Evolutionary conservation across 805 yeast species (phyloP), one percentile per base, ranked within the genome.

Genomic region (Kuraishia hungarica): DNA sequence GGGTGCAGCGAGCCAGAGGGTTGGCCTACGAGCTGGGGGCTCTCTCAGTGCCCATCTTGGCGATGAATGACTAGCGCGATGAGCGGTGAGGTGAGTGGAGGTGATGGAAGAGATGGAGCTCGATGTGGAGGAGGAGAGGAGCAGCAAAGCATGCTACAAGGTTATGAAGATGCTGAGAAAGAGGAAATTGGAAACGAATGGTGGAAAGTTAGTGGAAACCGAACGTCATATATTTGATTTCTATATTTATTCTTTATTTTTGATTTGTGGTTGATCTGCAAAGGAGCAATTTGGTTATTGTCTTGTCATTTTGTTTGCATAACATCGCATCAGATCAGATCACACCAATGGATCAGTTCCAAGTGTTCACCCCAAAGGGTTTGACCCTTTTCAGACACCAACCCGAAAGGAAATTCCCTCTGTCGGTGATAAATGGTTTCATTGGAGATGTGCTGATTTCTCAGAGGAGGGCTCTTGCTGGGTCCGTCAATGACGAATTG

Each of bases 361-460:
- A 75, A 10, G 72, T 82, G 0, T 81, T 82, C 64, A 71, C 78
- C 2, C 74, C 76, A 0, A 75, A 80, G 10, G 88, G 88, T 1
- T 64, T 75, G 11, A 83, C 83, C 23, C 68, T 76, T 17, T 82
- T 77, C 76, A 73, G 74, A 61, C 66, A 75, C 55, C 72, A 75
- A 29, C 68, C 73, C 2, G 72, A 62, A 61, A 61, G 70, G 67
- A 58, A 70, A 43, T 57, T 78, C 19, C 67, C 81, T 0, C 70
- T 68, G 17, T 51, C 69, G 1, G 69, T 78, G 1, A 65, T 79
- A 53, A 81, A 81, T 60, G 64, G 76, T 8, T 72, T 83, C 48
- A 73, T 83, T 50, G 68, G 77, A n/a, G 75, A 74, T 46, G 74
- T 74, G 23, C 72, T 82, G 59, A 75, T 83, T 55, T 67, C 75